Evolutionary conservation across 2,329 filamentous ascomycete species (phyloP), one percentile per base, ranked within the genome.

Genomic region (Trichothecium sympodiale): DNA sequence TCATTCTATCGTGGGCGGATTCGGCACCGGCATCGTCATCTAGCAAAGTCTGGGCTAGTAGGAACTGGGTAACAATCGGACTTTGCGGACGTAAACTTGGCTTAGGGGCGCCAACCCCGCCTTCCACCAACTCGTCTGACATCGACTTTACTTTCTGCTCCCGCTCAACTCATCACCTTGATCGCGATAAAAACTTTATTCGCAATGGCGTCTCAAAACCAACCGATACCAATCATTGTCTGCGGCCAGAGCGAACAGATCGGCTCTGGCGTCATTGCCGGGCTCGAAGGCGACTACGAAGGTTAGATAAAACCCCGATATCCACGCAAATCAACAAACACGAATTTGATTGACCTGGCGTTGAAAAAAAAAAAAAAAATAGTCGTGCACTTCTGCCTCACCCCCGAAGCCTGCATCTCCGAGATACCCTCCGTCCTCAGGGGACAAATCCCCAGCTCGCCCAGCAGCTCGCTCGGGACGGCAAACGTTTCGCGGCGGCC

Each of bases 251-350:
- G 38, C 3, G 48, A 52, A 32, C 20, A 34, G 8, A 43, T 51
- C 17, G 48, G 48, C 10, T 28, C 31, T 9, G 34, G 37, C 14
- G 46, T 51, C 26, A 47, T 51, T 17, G 39, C 39, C 16, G 44
- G 43, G 15, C 35, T 52, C 17, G 48, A 44, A 34, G 48, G 48
- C 4, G 47, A 51, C 17, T 49, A 45, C 17, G 47, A 51, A 25
- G 48, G 49, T 48, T 9, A 16, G 47, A 30, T 7, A 12, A 10
- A 31, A 31, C 20, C 20, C 32, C n/a, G 14, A 13, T 12, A 18
- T 3, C 27, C 26, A 18, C 10, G 17, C 17, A 12, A 14, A 14
- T 16, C 31, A 12, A 12, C 29, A 3, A n/a, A 17, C 15, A 16
- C 23, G 33, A 28, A 15, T 17, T 12, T 8, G 10, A 9, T 10